Evolutionary conservation across 2,329 filamentous ascomycete species (phyloP).

Genomic region (Eutypa lata): DNA sequence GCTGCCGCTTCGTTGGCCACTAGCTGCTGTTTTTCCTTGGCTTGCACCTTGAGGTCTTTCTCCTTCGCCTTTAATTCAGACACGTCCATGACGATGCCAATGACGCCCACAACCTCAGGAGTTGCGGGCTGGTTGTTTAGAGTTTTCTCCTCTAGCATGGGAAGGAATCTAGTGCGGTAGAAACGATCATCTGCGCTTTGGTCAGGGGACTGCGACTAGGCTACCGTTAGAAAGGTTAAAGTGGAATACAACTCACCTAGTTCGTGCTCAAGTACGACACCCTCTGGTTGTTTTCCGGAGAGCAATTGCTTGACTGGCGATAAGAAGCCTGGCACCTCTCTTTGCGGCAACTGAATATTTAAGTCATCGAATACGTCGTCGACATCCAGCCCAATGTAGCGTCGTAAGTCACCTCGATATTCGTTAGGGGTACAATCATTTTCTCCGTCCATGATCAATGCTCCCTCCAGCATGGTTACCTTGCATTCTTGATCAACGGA

Average conservation of each 20-base stretch:
- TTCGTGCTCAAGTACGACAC: conserved; percentile 59
- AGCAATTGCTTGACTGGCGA: conserved; percentile 63
- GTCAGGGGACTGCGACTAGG: conserved; percentile 10
- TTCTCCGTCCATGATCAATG: conserved; percentile 49
- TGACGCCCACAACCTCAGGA: conserved; percentile 64
- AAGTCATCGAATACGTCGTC: conserved; percentile 60
- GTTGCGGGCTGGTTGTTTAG: conserved; percentile 47
- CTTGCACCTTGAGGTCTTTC: conserved; percentile 59
- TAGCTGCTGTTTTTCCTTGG: conserved; percentile 66
- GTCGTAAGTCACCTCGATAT: conserved; percentile 37
- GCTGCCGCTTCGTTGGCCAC: conserved; percentile 74
- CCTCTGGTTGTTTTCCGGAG: conserved; percentile 55
- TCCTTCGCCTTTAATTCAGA: conserved; percentile 68
- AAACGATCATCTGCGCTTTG: conserved; percentile 52
- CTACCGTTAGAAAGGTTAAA: background rate
- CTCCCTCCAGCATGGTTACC: conserved; percentile 69
- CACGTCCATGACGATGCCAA: conserved; percentile 77
- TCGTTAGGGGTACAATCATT: conserved; percentile 36
- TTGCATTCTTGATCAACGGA: conserved; percentile 61
- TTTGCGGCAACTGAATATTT: conserved; percentile 39
- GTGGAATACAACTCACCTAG: conserved; percentile 37
- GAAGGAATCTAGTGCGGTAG: conserved; percentile 70
- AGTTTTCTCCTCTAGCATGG: conserved; percentile 56
- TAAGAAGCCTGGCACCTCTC: conserved; percentile 47
- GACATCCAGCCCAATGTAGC: conserved; percentile 59